Evolutionary conservation across 106 monocot genomes (phyloP), one percentile per base, ranked within the genome.

Genomic region (Amphibolis antarctica): DNA sequence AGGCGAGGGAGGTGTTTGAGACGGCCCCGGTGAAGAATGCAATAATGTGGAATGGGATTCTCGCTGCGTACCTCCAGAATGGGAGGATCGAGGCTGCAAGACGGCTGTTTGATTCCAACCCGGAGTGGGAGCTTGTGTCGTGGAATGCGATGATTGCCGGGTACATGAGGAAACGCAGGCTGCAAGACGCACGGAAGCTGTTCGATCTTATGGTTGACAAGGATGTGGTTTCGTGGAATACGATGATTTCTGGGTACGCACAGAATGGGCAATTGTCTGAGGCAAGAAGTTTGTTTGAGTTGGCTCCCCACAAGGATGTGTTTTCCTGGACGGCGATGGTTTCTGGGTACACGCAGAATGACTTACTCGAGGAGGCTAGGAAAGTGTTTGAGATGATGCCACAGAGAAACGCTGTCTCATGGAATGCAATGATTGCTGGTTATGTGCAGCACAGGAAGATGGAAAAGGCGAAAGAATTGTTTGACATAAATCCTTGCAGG

Each of bases 301-400:
- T 21, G 1, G 18, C 79, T 0, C 82, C 82, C 9, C 44, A 6
- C 7, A 55, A 21, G 53, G 82, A 86, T 67, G 86, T 86, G 36
- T 86, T 79, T 62, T 79, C 86, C 12, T 86, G 86, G 86, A 86
- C 86, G 1, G 82, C 82, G 0, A 79, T 86, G 86, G 74, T 86
- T 26, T 86, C 86, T 25, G 82, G 79, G 20, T 86, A 82, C 60
- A 74, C 82, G 3, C 86, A 79, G 65, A 82, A 86, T 57, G 76
- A 76, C 29, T 65, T 74, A 79, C 26, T 86, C 2, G 82, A 71
- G 0, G 79, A 79, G 53, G 86, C 86, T 0, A 79, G 82, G 28
- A 62, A 20, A 47, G 50, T 75, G 50, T 86, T 86, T 26, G 76
- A 86, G 48, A 44, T 47, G 44, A 86, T 82, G 86, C 82, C 86